Base-by-base conservation (phyloP, 2,329 filamentous ascomycete genomes). In the Xylariales sp. region DNA sequence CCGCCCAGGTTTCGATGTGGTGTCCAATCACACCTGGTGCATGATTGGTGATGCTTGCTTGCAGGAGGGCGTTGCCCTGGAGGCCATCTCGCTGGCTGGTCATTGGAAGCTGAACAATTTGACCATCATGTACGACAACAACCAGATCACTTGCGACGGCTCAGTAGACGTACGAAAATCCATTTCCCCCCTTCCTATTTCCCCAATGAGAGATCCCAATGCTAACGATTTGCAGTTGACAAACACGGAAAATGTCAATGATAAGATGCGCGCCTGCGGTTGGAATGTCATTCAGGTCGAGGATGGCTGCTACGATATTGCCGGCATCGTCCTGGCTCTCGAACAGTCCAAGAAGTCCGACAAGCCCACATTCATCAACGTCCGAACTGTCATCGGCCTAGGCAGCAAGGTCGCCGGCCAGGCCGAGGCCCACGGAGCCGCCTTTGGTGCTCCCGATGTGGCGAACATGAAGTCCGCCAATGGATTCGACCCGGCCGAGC, bases 291-390 rank as follows among this genome's bases (percentile, higher is more conserved):
- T 77, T 13, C 67, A 74, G 28, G 60, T 78, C 5, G 45, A 61
- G 3, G 68, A 76, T 41, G 73, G 72, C 3, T 63, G 60, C 46
- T 68, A 64, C 33, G 66, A 75, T 33, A 59, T 78, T 3, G 54
- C 63, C 6, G 60, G 55, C 0, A 62, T 78, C 17, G 66, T 72
- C 1, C 23, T 52, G 3, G 71, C 71, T 0, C 52, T 78, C 23
- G 55, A 63, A 24, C 47, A 57, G 21, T 67, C 69, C 4, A 61
- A 65, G 17, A 47, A 50, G 2, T 56, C 57, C 1, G 61, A 65
- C 1, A 71, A 72, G 50, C 75, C 75, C 0, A 67, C 65, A 0
- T 78, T 81, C 43, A 70, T 81, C 59, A 80, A 79, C 43, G 59
- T 76, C 15, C 65, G 62, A 3, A 79, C 75, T 0, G 57, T 72